phyloP scores from a whole-genome alignment of 768 basidiomycete species.

The Trametes coccinea region DNA sequence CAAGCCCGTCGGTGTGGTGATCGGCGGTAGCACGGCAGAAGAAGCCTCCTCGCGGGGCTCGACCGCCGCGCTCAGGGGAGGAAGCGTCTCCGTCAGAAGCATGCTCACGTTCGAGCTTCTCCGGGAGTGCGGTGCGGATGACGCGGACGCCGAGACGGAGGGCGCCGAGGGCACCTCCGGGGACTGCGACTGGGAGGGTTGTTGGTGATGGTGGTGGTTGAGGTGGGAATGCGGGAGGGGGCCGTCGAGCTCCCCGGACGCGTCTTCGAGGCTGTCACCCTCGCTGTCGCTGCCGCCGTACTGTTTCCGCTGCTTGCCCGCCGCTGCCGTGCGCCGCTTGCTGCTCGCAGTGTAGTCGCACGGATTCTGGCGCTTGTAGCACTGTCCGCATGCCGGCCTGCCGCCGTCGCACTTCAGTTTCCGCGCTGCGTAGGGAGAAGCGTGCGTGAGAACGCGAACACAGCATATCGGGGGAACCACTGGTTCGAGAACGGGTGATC shows the following conservation, averaged over 20 bases:
- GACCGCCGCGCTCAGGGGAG: constrained; percentile 26
- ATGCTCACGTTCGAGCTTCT: constrained; percentile 29
- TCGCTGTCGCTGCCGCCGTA: constrained; percentile 40
- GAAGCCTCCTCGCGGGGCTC: constrained; percentile 24
- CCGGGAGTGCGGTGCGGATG: constrained; percentile 29
- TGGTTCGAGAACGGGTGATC: constrained; percentile 4
- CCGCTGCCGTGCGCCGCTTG: constrained; percentile 63
- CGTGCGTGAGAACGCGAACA: constrained; percentile 11
- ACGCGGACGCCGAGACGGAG: not conserved
- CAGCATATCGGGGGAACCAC: not conserved
- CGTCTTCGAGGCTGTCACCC: constrained; percentile 54
- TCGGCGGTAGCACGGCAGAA: constrained; percentile 24
- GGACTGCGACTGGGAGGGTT: constrained; percentile 46
- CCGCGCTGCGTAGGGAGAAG: constrained; percentile 52
- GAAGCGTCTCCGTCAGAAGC: constrained; percentile 28
- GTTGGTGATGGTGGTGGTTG: too few species aligned
- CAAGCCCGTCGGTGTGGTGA: constrained; percentile 4
- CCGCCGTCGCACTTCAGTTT: constrained; percentile 90
- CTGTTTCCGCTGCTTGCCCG: constrained; percentile 51
- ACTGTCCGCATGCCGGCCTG: constrained; percentile 80
- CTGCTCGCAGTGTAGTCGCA: constrained; percentile 81
- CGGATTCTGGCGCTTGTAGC: constrained; percentile 71
- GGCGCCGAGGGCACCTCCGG: constrained; percentile 38
- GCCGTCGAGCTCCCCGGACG: constrained; percentile 41
- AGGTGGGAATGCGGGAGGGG: constrained; percentile 26